Evolutionary conservation across 176 grass and related monocot species (phyloP).

Genomic region (Lolium rigidum): DNA sequence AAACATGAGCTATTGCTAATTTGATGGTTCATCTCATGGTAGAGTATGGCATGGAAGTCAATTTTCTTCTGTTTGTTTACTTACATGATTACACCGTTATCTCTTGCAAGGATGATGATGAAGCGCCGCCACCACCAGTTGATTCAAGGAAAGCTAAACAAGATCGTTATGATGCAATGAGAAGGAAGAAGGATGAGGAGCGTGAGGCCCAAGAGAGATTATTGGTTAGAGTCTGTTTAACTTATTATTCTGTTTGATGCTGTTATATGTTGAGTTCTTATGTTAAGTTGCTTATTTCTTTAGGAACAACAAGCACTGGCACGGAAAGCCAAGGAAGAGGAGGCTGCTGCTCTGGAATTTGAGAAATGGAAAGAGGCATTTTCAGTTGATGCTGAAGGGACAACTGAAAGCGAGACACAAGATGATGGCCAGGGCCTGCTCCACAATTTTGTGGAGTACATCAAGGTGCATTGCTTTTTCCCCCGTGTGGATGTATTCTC

Average conservation of each 20-base stretch:
- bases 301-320: slow-evolving; percentile 88
- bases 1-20: neutral
- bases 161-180: slow-evolving; percentile 83
- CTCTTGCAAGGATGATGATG: slow-evolving; percentile 64
- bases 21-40: neutral
- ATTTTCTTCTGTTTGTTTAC: neutral
- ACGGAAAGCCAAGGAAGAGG: slow-evolving; percentile 77
- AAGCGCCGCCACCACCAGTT: slow-evolving; percentile 22
- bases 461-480: slow-evolving; percentile 59
- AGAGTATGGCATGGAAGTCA: neutral
- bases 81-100: neutral
- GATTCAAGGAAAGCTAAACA: slow-evolving; percentile 78
- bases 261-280: slow-evolving; percentile 6
- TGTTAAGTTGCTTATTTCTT: slow-evolving; percentile 41
- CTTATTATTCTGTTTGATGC: slow-evolving; percentile 20
- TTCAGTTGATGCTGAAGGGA: slow-evolving; percentile 96
- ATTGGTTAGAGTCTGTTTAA: slow-evolving; percentile 47
- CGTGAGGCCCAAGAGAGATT: slow-evolving; percentile 81
- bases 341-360: slow-evolving; percentile 76
- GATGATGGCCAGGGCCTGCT: slow-evolving; percentile 77
- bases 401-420: slow-evolving; percentile 82
- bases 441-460: slow-evolving; percentile 93
- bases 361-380: slow-evolving; percentile 96
- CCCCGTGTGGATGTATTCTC: neutral
- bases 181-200: slow-evolving; percentile 92